phyloP scores from a whole-genome alignment of 345 rosid genomes.

The Punica granatum region DNA sequence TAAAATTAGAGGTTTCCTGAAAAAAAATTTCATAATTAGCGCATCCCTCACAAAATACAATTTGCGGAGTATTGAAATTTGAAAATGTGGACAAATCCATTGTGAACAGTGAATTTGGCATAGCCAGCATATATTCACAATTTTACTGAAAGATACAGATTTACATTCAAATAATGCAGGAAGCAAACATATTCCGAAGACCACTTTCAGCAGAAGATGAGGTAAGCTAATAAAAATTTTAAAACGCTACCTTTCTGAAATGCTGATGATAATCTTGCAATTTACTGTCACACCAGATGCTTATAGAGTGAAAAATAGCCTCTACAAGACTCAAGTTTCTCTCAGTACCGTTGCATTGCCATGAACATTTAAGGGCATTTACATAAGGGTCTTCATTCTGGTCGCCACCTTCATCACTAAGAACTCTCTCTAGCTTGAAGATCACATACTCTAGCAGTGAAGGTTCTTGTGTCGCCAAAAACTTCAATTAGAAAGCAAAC shows the following conservation, averaged over 20 bases:
- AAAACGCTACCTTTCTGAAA: constrained; percentile 58
- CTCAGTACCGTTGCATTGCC: constrained; percentile 31
- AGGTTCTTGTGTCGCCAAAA: constrained; percentile 61
- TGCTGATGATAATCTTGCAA: constrained; percentile 84
- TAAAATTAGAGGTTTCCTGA: constrained; percentile 64
- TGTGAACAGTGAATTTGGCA: background rate
- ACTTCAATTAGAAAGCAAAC: constrained; percentile 39
- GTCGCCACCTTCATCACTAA: constrained; percentile 33
- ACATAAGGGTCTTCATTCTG: constrained; percentile 51
- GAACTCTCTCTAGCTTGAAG: constrained; percentile 51
- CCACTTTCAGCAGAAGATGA: constrained; percentile 1
- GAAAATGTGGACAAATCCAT: background rate
- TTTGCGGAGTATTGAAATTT: background rate
- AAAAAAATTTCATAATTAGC: constrained; percentile 12
- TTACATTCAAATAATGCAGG: background rate
- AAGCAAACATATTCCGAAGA: background rate
- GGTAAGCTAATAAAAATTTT: constrained; percentile 5
- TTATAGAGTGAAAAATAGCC: constrained; percentile 50
- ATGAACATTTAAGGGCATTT: constrained; percentile 46
- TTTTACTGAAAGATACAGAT: background rate
- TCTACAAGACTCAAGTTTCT: constrained; percentile 39
- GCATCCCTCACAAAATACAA: background rate
- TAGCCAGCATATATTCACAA: background rate
- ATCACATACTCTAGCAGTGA: constrained; percentile 52
- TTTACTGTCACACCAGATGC: constrained; percentile 67